A percentile compares a stretch with the other conserved stretches of the same genome.
Conservation (phyloP, 2,329 filamentous ascomycete species). For the Penicillium sp. region DNA sequence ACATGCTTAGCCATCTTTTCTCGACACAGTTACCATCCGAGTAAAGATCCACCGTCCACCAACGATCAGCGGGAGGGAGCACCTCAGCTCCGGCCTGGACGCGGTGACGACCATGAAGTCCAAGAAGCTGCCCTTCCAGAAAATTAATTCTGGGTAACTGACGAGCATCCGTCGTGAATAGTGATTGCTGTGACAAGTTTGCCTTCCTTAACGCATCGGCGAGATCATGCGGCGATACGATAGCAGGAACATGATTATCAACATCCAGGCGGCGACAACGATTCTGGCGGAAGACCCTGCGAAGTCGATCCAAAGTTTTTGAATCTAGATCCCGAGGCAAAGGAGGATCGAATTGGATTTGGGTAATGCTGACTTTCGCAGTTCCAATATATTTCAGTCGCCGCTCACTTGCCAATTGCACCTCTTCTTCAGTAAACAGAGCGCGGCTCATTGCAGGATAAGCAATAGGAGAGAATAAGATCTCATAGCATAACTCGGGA, state of each 20-base stretch:
- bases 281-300: conserved; percentile 22
- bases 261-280: conserved; percentile 23
- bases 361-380: conserved; percentile 22
- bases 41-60: no score
- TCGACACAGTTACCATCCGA: no score
- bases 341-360: conserved; percentile 22
- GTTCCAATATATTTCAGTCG: conserved; percentile 24
- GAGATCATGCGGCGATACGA: conserved; percentile 28
- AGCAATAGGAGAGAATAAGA: neutral
- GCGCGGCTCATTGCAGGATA: neutral
- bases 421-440: conserved; percentile 17
- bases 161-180: conserved; percentile 4
- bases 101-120: conserved; percentile 29
- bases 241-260: conserved; percentile 30
- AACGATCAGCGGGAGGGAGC: no score
- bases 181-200: conserved; percentile 2
- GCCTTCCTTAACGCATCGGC: conserved; percentile 3
- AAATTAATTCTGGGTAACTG: conserved; percentile 18
- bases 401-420: conserved; percentile 18
- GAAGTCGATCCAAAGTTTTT: conserved; percentile 23
- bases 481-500: no score
- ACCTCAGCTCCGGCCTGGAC: no score
- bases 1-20: no score
- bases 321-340: conserved; percentile 16
- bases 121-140: conserved; percentile 16